Conservation (phyloP, 176 grass and related monocot genomes). For the Hordeum marinum region DNA sequence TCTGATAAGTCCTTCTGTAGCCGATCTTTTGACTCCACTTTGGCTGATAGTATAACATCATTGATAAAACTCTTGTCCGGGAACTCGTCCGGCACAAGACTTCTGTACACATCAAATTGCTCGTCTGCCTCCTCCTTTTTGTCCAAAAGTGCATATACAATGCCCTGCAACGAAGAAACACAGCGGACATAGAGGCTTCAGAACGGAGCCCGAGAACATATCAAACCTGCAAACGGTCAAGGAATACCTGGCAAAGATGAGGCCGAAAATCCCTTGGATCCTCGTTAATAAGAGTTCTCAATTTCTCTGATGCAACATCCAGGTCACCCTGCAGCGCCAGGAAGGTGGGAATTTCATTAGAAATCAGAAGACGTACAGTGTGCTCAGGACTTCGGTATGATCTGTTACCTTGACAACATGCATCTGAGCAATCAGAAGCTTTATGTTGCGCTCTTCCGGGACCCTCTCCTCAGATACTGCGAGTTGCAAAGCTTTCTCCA, state of each 20-base stretch:
- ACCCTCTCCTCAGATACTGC: slow-evolving; percentile 60
- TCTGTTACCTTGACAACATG: slow-evolving; percentile 64
- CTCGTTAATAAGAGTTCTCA: slow-evolving; percentile 69
- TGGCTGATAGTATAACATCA: slow-evolving; percentile 60
- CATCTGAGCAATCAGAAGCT: slow-evolving; percentile 90
- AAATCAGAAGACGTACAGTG: background rate
- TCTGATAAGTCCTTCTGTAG: slow-evolving; percentile 56
- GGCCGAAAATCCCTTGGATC: slow-evolving; percentile 84
- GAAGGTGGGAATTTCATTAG: background rate
- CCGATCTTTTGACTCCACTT: slow-evolving; percentile 46
- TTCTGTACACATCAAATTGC: slow-evolving; percentile 65
- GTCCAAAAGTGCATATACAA: slow-evolving; percentile 79
- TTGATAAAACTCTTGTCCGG: slow-evolving; percentile 82
- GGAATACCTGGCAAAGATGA: slow-evolving; percentile 73
- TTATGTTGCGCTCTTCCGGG: slow-evolving; percentile 72
- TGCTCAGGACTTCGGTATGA: background rate
- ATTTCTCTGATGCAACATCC: slow-evolving; percentile 58
- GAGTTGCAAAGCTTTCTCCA: slow-evolving; percentile 83
- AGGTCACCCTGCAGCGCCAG: slow-evolving; percentile 48
- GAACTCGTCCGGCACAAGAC: slow-evolving; percentile 83
- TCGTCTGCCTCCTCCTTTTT: slow-evolving; percentile 66
- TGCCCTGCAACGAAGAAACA: slow-evolving; percentile 46
- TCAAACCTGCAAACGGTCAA: background rate
- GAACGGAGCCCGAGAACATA: background rate
- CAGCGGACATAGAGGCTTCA: background rate